Evolutionary conservation across 1,284 basidiomycete genomes (phyloP).

Genomic region (Singerocomus inundabilis): DNA sequence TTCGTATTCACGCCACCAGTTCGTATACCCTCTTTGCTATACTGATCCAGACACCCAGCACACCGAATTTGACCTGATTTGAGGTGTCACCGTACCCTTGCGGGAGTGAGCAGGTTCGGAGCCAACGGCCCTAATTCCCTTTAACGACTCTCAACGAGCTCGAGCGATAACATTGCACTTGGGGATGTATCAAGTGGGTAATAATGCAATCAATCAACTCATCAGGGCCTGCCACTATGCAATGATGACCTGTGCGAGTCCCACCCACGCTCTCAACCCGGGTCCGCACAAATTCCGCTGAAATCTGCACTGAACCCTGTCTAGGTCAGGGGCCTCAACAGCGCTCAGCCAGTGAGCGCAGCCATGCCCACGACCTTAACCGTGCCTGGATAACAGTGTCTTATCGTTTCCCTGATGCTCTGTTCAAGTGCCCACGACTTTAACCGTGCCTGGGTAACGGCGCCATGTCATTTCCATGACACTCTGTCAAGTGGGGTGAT

Average conservation of each 20-base stretch:
- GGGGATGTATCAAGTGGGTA: neutral
- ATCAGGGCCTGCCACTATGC: neutral
- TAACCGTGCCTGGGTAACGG: slow-evolving; percentile 6
- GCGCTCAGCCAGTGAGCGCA: neutral
- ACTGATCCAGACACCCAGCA: slow-evolving; percentile 6
- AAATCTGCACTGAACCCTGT: neutral
- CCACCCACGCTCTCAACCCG: slow-evolving; percentile 12
- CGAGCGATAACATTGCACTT: too few species aligned
- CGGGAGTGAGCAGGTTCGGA: too few species aligned
- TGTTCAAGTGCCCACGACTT: neutral
- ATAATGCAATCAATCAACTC: neutral
- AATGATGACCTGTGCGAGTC: slow-evolving; percentile 8
- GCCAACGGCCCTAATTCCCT: too few species aligned
- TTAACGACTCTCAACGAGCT: too few species aligned
- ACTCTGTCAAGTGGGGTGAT: slow-evolving; percentile 4
- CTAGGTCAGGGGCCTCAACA: neutral
- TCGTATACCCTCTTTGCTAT: slow-evolving; percentile 20
- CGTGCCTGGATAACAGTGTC: too few species aligned
- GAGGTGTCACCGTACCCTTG: too few species aligned
- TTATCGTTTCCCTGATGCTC: too few species aligned
- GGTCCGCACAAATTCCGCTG: neutral
- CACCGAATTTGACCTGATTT: too few species aligned
- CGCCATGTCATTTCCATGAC: neutral
- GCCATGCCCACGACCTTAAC: neutral
- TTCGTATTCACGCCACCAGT: slow-evolving; percentile 10